A percentile compares a stretch with the other conserved stretches of the same genome.
Conservation (phyloP, 192 early-diverging fungal species). For the Entomortierella lignicola region DNA sequence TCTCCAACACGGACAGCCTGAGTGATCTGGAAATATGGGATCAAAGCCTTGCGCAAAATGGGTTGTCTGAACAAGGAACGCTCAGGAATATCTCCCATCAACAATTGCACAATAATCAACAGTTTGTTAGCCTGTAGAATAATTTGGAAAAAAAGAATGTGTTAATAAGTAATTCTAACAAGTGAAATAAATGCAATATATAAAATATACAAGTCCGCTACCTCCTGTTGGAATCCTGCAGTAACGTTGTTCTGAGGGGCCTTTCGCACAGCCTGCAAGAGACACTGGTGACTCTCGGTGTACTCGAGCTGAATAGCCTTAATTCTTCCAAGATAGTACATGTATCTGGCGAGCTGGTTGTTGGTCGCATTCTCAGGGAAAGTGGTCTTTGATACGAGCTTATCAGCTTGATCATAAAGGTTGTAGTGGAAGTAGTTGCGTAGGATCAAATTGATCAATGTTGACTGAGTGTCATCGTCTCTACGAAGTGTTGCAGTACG, state of each 20-base stretch:
- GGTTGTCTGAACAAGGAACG: constrained; percentile 92
- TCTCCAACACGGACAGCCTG: constrained; percentile 98
- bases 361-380: constrained; percentile 94
- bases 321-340: constrained; percentile 97
- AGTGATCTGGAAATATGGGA: constrained; percentile 95
- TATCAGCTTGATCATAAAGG: constrained; percentile 97
- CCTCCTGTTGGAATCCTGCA: constrained; percentile 96
- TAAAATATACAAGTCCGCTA: too few species aligned
- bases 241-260: constrained; percentile 87
- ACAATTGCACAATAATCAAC: constrained; percentile 94
- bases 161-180: not conserved
- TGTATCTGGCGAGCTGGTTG: constrained; percentile 93
- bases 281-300: constrained; percentile 86
- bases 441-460: constrained; percentile 88
- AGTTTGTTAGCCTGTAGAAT: constrained; percentile 84
- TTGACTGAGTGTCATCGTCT: constrained; percentile 90
- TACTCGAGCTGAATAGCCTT: constrained; percentile 99
- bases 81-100: constrained; percentile 99
- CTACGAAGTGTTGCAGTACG: constrained; percentile 92
- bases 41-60: constrained; percentile 82
- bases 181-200: too few species aligned
- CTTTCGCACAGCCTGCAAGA: constrained; percentile 96
- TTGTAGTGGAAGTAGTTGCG: constrained; percentile 95
- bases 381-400: constrained; percentile 90
- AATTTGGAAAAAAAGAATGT: not conserved